Conservation (phyloP, 2,329 filamentous ascomycete genomes). For the Pseudogymnoascus sp. region DNA sequence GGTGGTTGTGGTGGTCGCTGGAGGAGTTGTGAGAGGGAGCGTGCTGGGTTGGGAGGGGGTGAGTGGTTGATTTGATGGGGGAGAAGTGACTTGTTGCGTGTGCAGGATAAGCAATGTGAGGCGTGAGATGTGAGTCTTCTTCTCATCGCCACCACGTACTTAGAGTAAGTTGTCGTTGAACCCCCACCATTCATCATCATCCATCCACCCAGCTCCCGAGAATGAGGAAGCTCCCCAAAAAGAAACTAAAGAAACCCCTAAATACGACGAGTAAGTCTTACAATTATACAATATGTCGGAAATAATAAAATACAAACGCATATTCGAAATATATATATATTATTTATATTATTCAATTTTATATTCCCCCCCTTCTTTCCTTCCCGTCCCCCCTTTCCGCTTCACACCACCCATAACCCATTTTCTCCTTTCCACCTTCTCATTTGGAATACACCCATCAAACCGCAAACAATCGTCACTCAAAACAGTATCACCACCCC, state of each 20-base stretch:
- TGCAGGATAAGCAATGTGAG: neutral
- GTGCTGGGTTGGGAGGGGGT: neutral
- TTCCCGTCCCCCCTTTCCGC: neutral
- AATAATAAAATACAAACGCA: neutral
- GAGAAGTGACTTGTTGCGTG: neutral
- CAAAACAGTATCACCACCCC: neutral
- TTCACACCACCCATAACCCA: neutral
- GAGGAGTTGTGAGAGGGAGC: neutral
- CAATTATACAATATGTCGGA: neutral
- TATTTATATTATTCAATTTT: neutral
- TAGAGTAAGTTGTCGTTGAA: neutral
- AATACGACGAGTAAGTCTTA: neutral
- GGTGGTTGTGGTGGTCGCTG: no score
- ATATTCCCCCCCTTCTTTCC: neutral
- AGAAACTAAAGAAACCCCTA: neutral
- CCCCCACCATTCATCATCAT: neutral
- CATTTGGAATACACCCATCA: neutral
- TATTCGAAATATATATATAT: neutral
- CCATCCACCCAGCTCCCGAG: neutral
- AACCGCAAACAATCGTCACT: neutral
- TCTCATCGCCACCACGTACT: neutral
- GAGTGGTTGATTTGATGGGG: neutral
- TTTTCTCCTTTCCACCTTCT: neutral
- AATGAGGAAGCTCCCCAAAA: neutral
- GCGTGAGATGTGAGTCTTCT: neutral